Base-by-base conservation (phyloP, 495 filamentous ascomycete species). In the Entonaema liquescens region DNA sequence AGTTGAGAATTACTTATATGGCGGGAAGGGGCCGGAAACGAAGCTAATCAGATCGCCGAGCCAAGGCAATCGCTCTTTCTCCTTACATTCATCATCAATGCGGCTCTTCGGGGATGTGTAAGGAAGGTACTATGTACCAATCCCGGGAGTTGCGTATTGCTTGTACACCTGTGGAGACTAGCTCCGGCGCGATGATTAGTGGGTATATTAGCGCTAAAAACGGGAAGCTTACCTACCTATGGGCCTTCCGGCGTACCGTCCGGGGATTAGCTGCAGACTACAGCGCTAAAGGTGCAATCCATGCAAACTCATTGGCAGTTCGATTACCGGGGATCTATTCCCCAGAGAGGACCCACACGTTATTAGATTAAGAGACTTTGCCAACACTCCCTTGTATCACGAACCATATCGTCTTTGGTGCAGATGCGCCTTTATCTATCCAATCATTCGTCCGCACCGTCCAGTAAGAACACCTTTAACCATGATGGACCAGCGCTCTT, bases 21-120 rank as follows among this genome's bases (percentile, higher is more conserved):
- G 9, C 55, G 64, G 55, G 29, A 55, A 65, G 60, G 19, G 56
- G 29, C 56, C 38, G 47, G 55, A 61, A 19, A 31, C 4, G 15
- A 59, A 17, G 23, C 17, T n/a, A 17, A 13, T 40, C 54, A 25
- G 2, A 29, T 8, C 15, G 44, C 62, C 42, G 64, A 54, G 25
- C 6, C 21, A 58, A 54, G 47, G 55, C 26, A 59, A 47, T 63
- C 5, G 53, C 25, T 62, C 59, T 28, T 50, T 59, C 21, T 17
- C 36, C 55, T 47, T 47, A 52, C 42, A 25, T 31, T 59, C 26
- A 25, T 26, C 13, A 38, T 49, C 15, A 17, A 54, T 72, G 69
- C 69, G 64, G 69, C 69, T 72, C 69, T 67, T 72, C n/a, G 25
- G 17, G 2, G 52, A 53, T 28, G 49, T 53, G 35, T 21, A 47